Percentiles rank a stretch among this genome's conserved stretches.
Conservation (phyloP, 345 rosid species). For the Linum usitatissimum region DNA sequence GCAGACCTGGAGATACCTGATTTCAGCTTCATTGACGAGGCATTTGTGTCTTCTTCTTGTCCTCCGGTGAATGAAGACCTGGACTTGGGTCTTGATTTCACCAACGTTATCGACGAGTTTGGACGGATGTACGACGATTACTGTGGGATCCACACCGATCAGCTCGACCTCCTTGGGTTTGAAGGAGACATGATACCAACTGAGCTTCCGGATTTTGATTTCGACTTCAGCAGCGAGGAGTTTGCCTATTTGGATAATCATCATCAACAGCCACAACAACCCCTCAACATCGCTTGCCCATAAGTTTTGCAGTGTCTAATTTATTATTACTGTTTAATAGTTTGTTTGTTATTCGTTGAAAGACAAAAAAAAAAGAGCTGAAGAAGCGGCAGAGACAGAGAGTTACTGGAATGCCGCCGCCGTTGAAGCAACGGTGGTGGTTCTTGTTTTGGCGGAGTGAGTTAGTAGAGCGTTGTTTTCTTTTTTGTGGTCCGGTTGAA, state of each 20-base stretch:
- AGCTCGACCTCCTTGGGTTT: not conserved
- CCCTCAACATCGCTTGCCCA: conserved; percentile 44
- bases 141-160: not conserved
- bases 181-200: not conserved
- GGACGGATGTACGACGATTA: not conserved
- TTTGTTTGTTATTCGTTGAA: not conserved
- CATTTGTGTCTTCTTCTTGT: conserved; percentile 11
- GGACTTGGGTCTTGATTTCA: not conserved
- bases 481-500: conserved; percentile 11
- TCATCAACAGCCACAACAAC: conserved; percentile 14
- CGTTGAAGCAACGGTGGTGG: not conserved
- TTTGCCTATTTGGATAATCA: conserved; percentile 18
- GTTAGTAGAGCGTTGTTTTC: not conserved
- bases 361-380: not conserved
- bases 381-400: not conserved
- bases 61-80: not conserved
- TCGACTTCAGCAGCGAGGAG: not conserved
- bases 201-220: not conserved
- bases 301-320: conserved; percentile 63
- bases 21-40: conserved; percentile 34
- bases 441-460: conserved; percentile 20
- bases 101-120: not conserved
- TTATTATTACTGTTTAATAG: not conserved
- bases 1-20: conserved; percentile 37
- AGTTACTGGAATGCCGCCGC: not conserved